Base-by-base conservation (phyloP, 805 yeast genomes). In the Saccharomycopsis fibuligera region DNA sequence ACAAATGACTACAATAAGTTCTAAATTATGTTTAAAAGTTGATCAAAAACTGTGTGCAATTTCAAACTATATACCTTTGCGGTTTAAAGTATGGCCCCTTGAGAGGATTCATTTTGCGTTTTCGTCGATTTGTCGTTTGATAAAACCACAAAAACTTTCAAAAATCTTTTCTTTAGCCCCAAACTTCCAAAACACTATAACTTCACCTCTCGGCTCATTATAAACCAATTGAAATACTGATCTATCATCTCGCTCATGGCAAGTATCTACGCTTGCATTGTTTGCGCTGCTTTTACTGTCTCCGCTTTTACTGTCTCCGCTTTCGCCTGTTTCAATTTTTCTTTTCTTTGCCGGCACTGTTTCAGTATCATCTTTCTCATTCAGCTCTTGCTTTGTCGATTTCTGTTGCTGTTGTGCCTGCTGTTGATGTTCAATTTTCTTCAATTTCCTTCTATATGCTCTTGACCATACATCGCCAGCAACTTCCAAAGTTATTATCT, bases 401-500 rank as follows among this genome's bases (percentile, higher is more conserved):
- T n/a, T n/a, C n/a, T n/a, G n/a, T n/a, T n/a, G n/a, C n/a, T n/a
- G n/a, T n/a, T 25, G 22, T 27, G 19, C 27, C 25, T 19, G 22
- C 4, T 31, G 17, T 25, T 42, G 36, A 19, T 31, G 17, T 21
- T 42, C 27, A 10, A 42, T 23, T 5, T 22, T 41, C 19, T 45
- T 45, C 14, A 38, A 16, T 41, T 42, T 42, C 33, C 53, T 37
- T 43, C 51, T 42, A 25, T 45, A 53, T 19, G 49, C 25, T 23
- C 56, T 36, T 3, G 56, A 53, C 56, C 56, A 53, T 19, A 53
- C 53, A 25, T 49, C 52, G 9, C 51, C 54, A 24, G 53, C 44
- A 5, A 47, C 47, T 14, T 39, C 30, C 16, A 50, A 25, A 38
- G 29, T 31, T 38, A 4, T 21, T 24, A 5, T 23, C 27, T 12